Evolutionary conservation across 495 filamentous ascomycete genomes (phyloP), one percentile per base, ranked within the genome.

Genomic region (Rhizodiscina lignyota): DNA sequence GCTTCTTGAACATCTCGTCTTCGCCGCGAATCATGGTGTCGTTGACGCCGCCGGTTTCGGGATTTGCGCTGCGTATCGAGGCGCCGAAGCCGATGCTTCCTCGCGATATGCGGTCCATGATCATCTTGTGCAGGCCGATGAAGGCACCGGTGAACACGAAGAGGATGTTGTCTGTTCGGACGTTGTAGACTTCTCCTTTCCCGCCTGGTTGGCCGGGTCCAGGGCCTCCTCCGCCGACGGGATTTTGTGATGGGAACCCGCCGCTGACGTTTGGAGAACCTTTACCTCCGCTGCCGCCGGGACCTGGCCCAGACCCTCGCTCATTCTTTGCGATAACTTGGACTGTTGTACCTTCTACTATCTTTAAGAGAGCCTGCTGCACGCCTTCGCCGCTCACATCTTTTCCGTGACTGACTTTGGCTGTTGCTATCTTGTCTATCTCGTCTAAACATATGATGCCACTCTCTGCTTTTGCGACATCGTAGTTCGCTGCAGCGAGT

Each of bases 71-170:
- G 11, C 83, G 74, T 5, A 94, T 71, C 4, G 76, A 69, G 4
- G 86, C 82, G 21, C 85, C 86, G 45, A 97, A 97, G 2, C 89
- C 89, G 24, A 97, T 89, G 4, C 79, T 80, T 4, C 84, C 84
- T 41, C 80, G 81, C 12, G 82, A 74, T 37, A 94, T 75, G 18
- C 89, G 73, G 32, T 89, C 76, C 39, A 87, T 69, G 31, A 96
- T 73, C 18, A 79, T 66, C 50, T 93, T 94, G 46, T 94, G 77
- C 8, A 97, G 68, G 5, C 89, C 89, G 18, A 87, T 80, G 48
- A 97, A 97, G 6, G 89, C 89, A 12, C 89, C 89, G 11, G 85
- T 86, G 55, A 84, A 94, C 31, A 97, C 79, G 54, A 97, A 97
- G 13, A 97, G 68, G 37, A 97, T 97, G 44, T 94, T 93, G 39